phyloP scores from a whole-genome alignment of 75 land plant genomes.

The Pseudotsuga menziesii region DNA sequence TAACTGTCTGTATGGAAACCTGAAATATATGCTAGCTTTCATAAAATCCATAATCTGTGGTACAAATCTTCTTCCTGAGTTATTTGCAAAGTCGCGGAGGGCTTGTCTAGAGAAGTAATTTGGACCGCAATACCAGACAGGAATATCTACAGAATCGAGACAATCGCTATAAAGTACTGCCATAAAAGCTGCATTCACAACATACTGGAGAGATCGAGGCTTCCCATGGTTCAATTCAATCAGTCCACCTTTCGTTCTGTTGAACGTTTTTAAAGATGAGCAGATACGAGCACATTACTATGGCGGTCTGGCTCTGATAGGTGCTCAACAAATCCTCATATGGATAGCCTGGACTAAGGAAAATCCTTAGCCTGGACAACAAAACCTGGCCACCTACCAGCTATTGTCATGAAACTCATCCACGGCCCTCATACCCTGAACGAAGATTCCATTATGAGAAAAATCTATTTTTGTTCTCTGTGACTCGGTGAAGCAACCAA shows the following conservation, averaged over 20 bases:
- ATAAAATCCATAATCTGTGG: too few relatives aligned
- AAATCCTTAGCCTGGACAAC: slow-evolving; percentile 65
- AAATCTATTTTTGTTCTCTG: too few relatives aligned
- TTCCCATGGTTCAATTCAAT: slow-evolving; percentile 59
- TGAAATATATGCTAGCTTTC: too few relatives aligned
- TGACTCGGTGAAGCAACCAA: too few relatives aligned
- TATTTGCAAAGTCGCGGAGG: slow-evolving; percentile 58
- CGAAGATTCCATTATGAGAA: too few relatives aligned
- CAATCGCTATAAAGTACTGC: slow-evolving; percentile 73
- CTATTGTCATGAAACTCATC: too few relatives aligned
- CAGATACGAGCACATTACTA: slow-evolving; percentile 77
- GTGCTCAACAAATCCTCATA: slow-evolving; percentile 61
- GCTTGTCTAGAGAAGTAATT: slow-evolving; percentile 28
- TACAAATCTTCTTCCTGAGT: too few relatives aligned
- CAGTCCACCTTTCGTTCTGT: slow-evolving; percentile 69
- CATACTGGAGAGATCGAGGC: slow-evolving; percentile 73
- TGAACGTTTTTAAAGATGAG: slow-evolving; percentile 50
- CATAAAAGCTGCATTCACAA: slow-evolving; percentile 64
- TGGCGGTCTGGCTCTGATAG: slow-evolving; percentile 64
- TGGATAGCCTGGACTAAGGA: slow-evolving; percentile 86
- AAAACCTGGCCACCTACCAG: too few relatives aligned
- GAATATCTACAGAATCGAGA: slow-evolving; percentile 53
- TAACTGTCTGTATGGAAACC: too few relatives aligned
- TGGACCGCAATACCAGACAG: slow-evolving; percentile 73
- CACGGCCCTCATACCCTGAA: too few relatives aligned